A percentile compares a stretch with the other conserved stretches of the same genome.
These are phyloP conservation scores for Penicillium tannophilum DNA, from an alignment of 495 filamentous ascomycete species.

Conservation along the genomic window DNA sequence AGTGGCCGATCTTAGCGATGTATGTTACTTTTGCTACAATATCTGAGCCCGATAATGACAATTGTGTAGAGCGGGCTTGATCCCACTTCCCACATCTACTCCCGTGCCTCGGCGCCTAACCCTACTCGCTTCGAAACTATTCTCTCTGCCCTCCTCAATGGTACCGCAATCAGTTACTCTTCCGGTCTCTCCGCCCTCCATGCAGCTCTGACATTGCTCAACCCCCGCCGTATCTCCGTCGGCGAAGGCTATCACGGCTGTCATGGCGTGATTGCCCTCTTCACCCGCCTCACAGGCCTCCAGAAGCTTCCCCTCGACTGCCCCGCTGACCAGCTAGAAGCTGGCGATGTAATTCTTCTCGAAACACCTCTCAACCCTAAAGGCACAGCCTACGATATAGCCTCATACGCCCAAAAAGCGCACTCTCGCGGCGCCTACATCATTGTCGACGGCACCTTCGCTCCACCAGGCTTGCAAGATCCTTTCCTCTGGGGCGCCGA, in stretches of 20 bases:
- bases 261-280: constrained; percentile 75
- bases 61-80: constrained; percentile 25
- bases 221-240: constrained; percentile 77
- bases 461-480: constrained; percentile 85
- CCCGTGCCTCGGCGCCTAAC: constrained; percentile 72
- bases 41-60: neutral
- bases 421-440: constrained; percentile 71
- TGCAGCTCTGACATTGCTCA: constrained; percentile 73
- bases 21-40: constrained; percentile 24
- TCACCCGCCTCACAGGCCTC: constrained; percentile 70
- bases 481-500: constrained; percentile 82
- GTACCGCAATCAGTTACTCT: constrained; percentile 70
- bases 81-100: constrained; percentile 64
- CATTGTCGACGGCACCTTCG: constrained; percentile 91
- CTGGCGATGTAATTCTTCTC: constrained; percentile 85
- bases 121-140: constrained; percentile 81
- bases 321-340: constrained; percentile 52
- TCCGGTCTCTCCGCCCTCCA: constrained; percentile 89
- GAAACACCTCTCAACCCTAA: constrained; percentile 92
- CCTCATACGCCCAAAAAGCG: constrained; percentile 67
- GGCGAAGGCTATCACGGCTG: constrained; percentile 90
- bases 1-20: constrained; percentile 35
- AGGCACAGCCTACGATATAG: constrained; percentile 75
- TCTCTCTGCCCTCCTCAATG: constrained; percentile 70
- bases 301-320: constrained; percentile 66